These are phyloP conservation scores for Neophaeococcomyces mojaviensis DNA, from an alignment of 2,329 filamentous ascomycete genomes.

Conservation along the genomic window DNA sequence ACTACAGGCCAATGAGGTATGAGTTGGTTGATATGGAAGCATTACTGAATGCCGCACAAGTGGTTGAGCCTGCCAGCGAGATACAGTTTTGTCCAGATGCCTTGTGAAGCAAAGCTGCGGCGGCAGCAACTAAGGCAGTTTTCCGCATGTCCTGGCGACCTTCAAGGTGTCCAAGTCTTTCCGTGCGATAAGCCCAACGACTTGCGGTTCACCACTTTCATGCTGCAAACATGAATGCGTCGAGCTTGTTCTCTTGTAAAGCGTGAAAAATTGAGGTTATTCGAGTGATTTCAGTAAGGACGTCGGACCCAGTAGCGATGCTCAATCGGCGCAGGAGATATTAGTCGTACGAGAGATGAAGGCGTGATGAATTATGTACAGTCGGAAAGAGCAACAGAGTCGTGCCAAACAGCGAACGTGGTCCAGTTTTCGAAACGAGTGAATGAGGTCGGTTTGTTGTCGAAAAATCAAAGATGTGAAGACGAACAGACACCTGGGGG, in stretches of 20 bases:
- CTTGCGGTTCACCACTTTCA: not conserved
- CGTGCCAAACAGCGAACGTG: not conserved
- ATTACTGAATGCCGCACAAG: conserved; percentile 64
- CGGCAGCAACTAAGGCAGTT: conserved; percentile 2
- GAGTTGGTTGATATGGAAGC: conserved; percentile 63
- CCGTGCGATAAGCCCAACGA: conserved; percentile 1
- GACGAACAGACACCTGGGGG: conserved; percentile 4
- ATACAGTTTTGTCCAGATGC: conserved; percentile 41
- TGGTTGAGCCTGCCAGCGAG: conserved; percentile 60
- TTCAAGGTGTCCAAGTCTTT: not conserved
- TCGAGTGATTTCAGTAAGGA: too few relatives aligned
- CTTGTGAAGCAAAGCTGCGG: conserved; percentile 4
- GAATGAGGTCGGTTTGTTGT: conserved; percentile 6
- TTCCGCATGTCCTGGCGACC: not conserved
- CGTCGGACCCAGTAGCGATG: not conserved
- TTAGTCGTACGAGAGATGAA: not conserved
- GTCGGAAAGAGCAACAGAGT: not conserved
- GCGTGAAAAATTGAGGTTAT: not conserved
- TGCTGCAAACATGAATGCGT: conserved; percentile 1
- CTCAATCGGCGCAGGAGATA: not conserved
- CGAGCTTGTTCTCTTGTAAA: not conserved
- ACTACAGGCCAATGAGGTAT: conserved; percentile 57
- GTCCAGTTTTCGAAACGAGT: conserved; percentile 4
- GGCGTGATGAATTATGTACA: not conserved
- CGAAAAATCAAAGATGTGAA: not conserved